phyloP scores from a whole-genome alignment of 768 basidiomycete genomes.

The Hydnomerulius pinastri region DNA sequence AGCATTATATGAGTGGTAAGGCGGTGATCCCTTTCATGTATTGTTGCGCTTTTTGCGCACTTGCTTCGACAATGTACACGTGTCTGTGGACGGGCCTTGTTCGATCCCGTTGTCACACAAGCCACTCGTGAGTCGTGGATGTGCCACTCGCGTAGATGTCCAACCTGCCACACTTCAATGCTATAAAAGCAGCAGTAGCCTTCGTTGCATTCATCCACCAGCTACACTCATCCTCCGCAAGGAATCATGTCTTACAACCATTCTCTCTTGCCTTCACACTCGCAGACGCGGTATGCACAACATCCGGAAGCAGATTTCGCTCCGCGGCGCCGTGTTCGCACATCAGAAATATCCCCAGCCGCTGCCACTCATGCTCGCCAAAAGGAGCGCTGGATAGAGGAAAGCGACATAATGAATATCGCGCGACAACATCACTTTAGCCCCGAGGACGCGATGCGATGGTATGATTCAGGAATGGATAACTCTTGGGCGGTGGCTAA shows the following conservation, averaged over 20 bases:
- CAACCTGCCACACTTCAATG: conserved; percentile 1
- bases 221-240: not conserved
- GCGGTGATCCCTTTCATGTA: conserved; percentile 6
- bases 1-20: conserved; percentile 4
- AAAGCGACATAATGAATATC: not conserved
- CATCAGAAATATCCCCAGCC: not conserved
- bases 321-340: not conserved
- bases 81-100: not conserved
- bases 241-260: not conserved
- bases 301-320: not conserved
- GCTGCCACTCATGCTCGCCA: not conserved
- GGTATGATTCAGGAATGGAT: not conserved
- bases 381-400: not conserved
- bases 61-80: conserved; percentile 9
- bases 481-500: not conserved
- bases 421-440: not conserved
- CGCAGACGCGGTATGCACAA: not conserved
- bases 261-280: not conserved
- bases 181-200: not conserved
- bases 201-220: not conserved
- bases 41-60: conserved; percentile 9
- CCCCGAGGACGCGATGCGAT: not conserved
- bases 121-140: not conserved
- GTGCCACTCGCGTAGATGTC: not conserved
- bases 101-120: too few relatives aligned